Conservation (phyloP, 2,329 filamentous ascomycete species). For the Tolypocladium ophioglossoides region DNA sequence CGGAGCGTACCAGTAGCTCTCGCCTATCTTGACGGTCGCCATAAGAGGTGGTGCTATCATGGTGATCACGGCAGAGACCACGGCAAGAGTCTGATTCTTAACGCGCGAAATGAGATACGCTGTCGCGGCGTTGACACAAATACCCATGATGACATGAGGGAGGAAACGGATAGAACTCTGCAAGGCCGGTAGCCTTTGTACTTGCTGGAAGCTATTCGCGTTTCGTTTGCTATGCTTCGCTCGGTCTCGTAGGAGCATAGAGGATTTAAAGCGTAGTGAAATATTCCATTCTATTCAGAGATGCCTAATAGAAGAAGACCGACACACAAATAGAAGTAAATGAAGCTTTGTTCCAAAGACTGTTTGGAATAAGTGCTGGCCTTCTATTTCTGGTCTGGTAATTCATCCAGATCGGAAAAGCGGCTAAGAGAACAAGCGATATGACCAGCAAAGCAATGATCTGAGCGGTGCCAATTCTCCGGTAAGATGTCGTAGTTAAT, state of each 20-base stretch:
- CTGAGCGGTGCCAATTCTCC: slow-evolving; percentile 25
- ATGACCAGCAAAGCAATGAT: slow-evolving; percentile 34
- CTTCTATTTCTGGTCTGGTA: slow-evolving; percentile 33
- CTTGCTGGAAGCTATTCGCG: slow-evolving; percentile 32
- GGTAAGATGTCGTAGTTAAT: slow-evolving; percentile 26
- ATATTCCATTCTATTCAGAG: slow-evolving; percentile 35
- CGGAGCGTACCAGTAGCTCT: slow-evolving; percentile 38
- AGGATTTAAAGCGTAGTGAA: slow-evolving; percentile 31
- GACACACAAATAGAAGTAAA: slow-evolving; percentile 46
- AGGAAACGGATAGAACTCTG: slow-evolving; percentile 36
- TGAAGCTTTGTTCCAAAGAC: slow-evolving; percentile 42
- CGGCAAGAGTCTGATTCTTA: slow-evolving; percentile 25
- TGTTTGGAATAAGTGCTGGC: slow-evolving; percentile 50
- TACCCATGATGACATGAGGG: slow-evolving; percentile 33
- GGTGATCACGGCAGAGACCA: slow-evolving; percentile 30
- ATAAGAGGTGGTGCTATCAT: slow-evolving; percentile 40
- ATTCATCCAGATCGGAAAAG: slow-evolving; percentile 45
- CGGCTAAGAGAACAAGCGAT: slow-evolving; percentile 30
- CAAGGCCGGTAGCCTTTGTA: slow-evolving; percentile 33
- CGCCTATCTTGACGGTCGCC: slow-evolving; percentile 35
- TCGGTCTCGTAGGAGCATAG: not conserved
- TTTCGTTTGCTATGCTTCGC: not conserved
- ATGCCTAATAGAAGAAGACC: slow-evolving; percentile 35
- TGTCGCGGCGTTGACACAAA: slow-evolving; percentile 28
- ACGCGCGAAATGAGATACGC: slow-evolving; percentile 29